Percentiles rank a stretch among this genome's conserved stretches.
phyloP scores from a whole-genome alignment of 106 monocot genomes.

The Cymbidium sinense region DNA sequence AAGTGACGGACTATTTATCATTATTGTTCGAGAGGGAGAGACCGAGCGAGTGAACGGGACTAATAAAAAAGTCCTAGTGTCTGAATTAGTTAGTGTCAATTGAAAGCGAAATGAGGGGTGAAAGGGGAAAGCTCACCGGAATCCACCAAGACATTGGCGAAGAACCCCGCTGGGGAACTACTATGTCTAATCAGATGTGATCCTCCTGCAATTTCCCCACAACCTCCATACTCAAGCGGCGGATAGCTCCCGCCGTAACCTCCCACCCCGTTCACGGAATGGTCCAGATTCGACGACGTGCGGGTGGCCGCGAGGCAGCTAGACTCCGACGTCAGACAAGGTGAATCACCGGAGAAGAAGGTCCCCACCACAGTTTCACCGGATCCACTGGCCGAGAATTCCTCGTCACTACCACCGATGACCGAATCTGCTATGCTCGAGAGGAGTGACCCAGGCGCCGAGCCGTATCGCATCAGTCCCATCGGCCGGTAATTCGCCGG shows the following conservation, averaged over 20 bases:
- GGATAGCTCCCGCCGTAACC: background rate
- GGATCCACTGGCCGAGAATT: background rate
- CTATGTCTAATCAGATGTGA: slow-evolving; percentile 43
- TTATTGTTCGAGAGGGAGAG: too few species aligned
- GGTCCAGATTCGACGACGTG: slow-evolving; percentile 6
- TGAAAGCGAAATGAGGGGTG: background rate
- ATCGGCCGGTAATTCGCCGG: slow-evolving; percentile 1
- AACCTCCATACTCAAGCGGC: slow-evolving; percentile 1
- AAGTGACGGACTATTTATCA: too few species aligned
- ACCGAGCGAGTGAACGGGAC: too few species aligned
- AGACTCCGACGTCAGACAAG: slow-evolving; percentile 30
- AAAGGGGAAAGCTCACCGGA: slow-evolving; percentile 25
- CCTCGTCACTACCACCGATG: slow-evolving; percentile 8
- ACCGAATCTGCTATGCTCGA: slow-evolving; percentile 42
- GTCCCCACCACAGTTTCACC: background rate
- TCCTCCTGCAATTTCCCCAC: slow-evolving; percentile 8
- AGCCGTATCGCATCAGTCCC: slow-evolving; percentile 45
- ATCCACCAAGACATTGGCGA: slow-evolving; percentile 49
- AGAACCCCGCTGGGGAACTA: slow-evolving; percentile 69
- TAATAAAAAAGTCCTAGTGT: too few species aligned
- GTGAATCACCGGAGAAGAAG: slow-evolving; percentile 32
- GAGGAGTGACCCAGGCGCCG: slow-evolving; percentile 68
- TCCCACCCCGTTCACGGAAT: background rate
- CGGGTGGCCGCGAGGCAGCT: slow-evolving; percentile 18
- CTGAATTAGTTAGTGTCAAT: too few species aligned